Conservation (phyloP, 2,329 filamentous ascomycete species). For the Diplodia sapinea region DNA sequence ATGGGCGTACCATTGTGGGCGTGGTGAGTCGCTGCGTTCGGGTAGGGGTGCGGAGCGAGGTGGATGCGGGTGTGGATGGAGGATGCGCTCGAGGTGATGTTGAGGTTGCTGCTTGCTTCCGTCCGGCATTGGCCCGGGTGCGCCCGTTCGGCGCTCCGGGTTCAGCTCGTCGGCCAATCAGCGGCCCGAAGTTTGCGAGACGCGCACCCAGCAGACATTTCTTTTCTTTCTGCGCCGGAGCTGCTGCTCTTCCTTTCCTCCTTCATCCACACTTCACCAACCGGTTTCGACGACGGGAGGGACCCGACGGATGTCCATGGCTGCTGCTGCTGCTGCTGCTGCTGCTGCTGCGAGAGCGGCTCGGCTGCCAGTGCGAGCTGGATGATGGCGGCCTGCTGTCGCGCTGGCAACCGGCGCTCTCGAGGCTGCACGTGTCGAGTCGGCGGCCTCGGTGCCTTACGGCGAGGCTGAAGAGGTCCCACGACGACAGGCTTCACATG, state of each 20-base stretch:
- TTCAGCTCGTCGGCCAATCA: constrained; percentile 24
- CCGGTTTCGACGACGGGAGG: neutral
- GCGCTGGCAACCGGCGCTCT: neutral
- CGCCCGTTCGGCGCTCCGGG: constrained; percentile 4
- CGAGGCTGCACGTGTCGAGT: constrained; percentile 12
- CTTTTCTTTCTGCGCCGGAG: neutral
- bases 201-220: neutral
- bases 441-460: neutral
- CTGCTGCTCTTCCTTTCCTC: neutral
- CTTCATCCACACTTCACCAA: neutral
- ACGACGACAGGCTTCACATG: neutral
- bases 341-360: neutral
- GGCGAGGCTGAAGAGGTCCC: neutral
- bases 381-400: neutral
- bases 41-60: neutral
- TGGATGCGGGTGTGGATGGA: neutral
- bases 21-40: neutral
- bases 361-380: neutral
- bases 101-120: constrained; percentile 20
- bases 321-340: neutral
- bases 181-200: constrained; percentile 28
- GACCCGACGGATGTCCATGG: neutral
- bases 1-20: constrained; percentile 3
- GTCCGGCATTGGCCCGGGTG: constrained; percentile 1
- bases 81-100: constrained; percentile 25